phyloP scores from a whole-genome alignment of 805 yeast species.

The Wickerhamomyces chaumierensis region DNA sequence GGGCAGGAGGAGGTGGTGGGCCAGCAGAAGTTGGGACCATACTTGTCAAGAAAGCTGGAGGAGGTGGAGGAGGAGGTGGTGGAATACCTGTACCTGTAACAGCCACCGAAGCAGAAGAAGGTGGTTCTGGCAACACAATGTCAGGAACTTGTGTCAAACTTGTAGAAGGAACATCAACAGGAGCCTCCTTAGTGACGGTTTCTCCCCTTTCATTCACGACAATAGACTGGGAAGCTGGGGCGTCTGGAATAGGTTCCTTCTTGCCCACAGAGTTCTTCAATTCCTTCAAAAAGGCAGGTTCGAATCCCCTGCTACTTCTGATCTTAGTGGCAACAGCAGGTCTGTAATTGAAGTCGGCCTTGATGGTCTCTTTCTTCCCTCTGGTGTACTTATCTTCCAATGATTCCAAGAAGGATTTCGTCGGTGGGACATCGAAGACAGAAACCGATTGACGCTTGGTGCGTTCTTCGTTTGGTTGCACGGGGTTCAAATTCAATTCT shows the following conservation, averaged over 20 bases:
- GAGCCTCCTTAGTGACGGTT: not conserved
- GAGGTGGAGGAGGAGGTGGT: slow-evolving; percentile 10
- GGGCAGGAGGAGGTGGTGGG: slow-evolving; percentile 20
- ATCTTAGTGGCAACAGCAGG: slow-evolving; percentile 17
- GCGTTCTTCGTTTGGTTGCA: not conserved
- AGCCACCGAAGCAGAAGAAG: slow-evolving; percentile 11
- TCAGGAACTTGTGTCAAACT: slow-evolving; percentile 18
- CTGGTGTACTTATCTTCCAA: slow-evolving; percentile 34
- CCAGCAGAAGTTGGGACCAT: slow-evolving; percentile 18
- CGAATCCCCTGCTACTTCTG: slow-evolving; percentile 25
- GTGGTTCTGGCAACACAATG: slow-evolving; percentile 17
- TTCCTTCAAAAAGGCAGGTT: slow-evolving; percentile 43
- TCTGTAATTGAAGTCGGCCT: slow-evolving; percentile 11
- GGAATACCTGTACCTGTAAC: slow-evolving; percentile 8
- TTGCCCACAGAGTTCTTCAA: slow-evolving; percentile 37
- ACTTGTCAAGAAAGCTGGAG: slow-evolving; percentile 7
- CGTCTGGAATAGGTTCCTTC: slow-evolving; percentile 16
- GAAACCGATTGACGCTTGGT: slow-evolving; percentile 1
- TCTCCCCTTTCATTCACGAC: not conserved
- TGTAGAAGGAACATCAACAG: slow-evolving; percentile 5
- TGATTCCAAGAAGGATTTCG: slow-evolving; percentile 16
- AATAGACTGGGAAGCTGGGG: not conserved
- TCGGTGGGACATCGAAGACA: slow-evolving; percentile 5
- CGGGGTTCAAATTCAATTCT: slow-evolving; percentile 5
- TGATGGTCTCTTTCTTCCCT: slow-evolving; percentile 28